Evolutionary conservation across 306 rosid genomes (phyloP), one percentile per base, ranked within the genome.

Genomic region (Amphicarpaea edgeworthii): DNA sequence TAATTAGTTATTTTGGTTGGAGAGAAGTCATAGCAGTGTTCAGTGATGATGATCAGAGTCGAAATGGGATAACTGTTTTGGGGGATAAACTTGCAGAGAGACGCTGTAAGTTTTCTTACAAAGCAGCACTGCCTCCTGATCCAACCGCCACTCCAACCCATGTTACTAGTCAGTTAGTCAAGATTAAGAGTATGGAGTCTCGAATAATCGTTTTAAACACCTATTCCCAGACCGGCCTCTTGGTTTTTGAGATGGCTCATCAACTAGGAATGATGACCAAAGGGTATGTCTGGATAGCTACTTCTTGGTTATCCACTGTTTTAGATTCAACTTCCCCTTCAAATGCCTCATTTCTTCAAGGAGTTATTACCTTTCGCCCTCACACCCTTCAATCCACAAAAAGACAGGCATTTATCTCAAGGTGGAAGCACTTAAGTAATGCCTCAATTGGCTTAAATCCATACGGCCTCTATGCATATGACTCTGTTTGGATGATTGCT

Each of bases 231-330:
- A 77, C 72, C 10, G 96, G 93, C 45, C 55, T 68, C 65, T 20
- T 78, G 68, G 89, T 92, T 61, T 77, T 92, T 3, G 68, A 70
- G 3, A 86, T 77, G 72, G 97, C 96, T 57, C 80, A 70, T 3
- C 49, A 67, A 77, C 91, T 87, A 10, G 93, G 90, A 37, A 85
- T 92, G 97, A 84, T 85, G 84, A 81, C 72, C 70, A 34, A 86
- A 30, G 93, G 97, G 8, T 88, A 85, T 79, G 97, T 92, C 4
- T 92, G 97, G 97, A 90, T 92, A 63, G 86, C 93, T 15, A 80
- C 91, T 66, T 10, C 72, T 68, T 90, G 92, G 93, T 82, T 90
- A 40, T 77, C 97, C 16, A 82, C 83, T 16, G 17, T 79, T 47
- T 55, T 90, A 17, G 97, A 92, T 73, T 83, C 87, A 28, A 20